phyloP scores from a whole-genome alignment of 345 rosid genomes.

The Luvunga scandens region DNA sequence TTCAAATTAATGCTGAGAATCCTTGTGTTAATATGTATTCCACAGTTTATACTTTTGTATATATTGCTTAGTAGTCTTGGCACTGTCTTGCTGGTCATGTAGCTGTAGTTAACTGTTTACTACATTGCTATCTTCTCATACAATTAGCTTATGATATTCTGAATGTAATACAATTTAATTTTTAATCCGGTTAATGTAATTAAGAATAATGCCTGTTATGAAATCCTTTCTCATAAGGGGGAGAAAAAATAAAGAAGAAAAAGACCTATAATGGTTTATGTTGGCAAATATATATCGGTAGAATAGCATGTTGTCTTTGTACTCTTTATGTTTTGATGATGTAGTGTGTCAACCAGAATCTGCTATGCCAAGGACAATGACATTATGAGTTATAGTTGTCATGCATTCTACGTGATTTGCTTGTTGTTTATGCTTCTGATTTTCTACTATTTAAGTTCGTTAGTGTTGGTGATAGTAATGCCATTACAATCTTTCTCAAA shows the following conservation, averaged over 20 bases:
- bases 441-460: not conserved
- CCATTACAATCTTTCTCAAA: not conserved
- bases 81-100: not conserved
- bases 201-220: not conserved
- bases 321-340: not conserved
- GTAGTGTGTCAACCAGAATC: not conserved
- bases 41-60: not conserved
- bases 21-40: not conserved
- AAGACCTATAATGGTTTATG: not conserved
- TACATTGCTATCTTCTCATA: not conserved
- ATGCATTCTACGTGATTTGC: not conserved
- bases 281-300: not conserved
- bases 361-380: not conserved
- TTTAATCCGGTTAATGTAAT: not conserved
- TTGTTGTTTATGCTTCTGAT: not conserved
- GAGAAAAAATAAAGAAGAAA: accelerated
- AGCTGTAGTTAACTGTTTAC: not conserved
- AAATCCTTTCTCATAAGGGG: not conserved
- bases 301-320: not conserved
- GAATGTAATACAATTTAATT: not conserved
- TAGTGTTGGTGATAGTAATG: not conserved
- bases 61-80: not conserved
- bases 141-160: not conserved
- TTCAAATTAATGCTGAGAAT: not conserved
- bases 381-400: not conserved